Evolutionary conservation across 176 grass and related monocot genomes (phyloP).

Genomic region (Oryza rufipogon): DNA sequence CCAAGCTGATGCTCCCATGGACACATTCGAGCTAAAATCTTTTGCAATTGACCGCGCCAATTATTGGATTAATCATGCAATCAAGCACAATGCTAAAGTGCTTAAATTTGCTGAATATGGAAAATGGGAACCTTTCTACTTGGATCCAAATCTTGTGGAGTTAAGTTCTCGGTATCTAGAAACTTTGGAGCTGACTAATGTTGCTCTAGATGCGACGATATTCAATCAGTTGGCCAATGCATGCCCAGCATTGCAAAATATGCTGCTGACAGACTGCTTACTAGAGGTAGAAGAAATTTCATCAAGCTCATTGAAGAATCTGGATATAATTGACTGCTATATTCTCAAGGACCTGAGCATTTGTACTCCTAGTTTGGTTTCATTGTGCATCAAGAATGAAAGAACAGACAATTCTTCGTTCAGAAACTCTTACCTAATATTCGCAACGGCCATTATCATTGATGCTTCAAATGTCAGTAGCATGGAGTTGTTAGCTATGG

Average conservation of each 20-base stretch:
- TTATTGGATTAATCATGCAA: background rate
- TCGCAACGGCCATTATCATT: background rate
- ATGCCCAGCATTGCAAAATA: conserved; percentile 10
- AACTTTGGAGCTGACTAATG: conserved; percentile 2
- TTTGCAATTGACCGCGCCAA: background rate
- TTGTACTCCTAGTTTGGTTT: background rate
- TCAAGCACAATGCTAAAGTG: conserved; percentile 18
- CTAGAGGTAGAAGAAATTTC: background rate
- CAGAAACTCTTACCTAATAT: background rate
- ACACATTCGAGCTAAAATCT: background rate
- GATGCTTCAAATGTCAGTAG: background rate
- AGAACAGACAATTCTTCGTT: background rate
- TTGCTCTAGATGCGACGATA: background rate
- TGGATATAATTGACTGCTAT: background rate
- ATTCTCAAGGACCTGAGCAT: background rate
- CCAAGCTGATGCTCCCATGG: background rate
- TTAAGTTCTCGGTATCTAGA: background rate
- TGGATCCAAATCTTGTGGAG: background rate
- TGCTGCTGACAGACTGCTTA: background rate
- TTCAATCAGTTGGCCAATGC: background rate
- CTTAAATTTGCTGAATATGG: conserved; percentile 3
- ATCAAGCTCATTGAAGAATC: background rate
- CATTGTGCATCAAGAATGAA: background rate
- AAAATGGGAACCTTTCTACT: background rate
- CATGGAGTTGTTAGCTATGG: conserved; percentile 4